Conservation (phyloP, 192 early-diverging fungal species). For the Backusella tarrabulga region DNA sequence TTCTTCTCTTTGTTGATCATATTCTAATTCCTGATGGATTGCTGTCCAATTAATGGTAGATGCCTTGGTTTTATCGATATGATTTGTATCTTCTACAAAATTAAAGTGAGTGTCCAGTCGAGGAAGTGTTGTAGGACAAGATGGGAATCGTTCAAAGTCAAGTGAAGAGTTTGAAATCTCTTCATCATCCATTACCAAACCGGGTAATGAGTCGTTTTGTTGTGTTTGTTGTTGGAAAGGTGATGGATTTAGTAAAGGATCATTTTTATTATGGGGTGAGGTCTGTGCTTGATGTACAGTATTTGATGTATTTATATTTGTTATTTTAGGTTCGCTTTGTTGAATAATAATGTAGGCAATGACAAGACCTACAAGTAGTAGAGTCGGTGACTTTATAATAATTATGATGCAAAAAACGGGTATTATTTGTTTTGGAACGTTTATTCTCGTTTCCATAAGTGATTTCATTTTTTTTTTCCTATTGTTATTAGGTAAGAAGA, state of each 20-base stretch:
- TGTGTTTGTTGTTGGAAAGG: neutral
- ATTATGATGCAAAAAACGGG: neutral
- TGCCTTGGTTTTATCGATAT: neutral
- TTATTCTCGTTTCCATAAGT: no score
- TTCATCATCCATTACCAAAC: neutral
- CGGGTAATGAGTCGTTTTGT: neutral
- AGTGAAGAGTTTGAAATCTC: neutral
- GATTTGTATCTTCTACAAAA: neutral
- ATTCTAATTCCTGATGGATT: neutral
- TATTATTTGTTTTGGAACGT: neutral
- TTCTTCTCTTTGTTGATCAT: neutral
- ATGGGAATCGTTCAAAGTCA: constrained; percentile 6
- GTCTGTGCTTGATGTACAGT: neutral
- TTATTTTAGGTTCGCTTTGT: neutral
- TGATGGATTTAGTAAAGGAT: neutral
- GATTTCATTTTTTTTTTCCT: neutral
- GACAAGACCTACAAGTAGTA: neutral
- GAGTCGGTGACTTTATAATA: neutral
- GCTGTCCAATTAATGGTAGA: neutral
- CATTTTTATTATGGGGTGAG: neutral
- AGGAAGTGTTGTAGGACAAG: constrained; percentile 7
- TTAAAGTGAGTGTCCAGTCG: constrained; percentile 2
- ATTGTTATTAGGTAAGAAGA: neutral
- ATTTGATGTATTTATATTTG: neutral
- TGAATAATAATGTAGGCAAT: neutral